Conservation (phyloP, 306 rosid species). For the Vachellia collinsii region DNA sequence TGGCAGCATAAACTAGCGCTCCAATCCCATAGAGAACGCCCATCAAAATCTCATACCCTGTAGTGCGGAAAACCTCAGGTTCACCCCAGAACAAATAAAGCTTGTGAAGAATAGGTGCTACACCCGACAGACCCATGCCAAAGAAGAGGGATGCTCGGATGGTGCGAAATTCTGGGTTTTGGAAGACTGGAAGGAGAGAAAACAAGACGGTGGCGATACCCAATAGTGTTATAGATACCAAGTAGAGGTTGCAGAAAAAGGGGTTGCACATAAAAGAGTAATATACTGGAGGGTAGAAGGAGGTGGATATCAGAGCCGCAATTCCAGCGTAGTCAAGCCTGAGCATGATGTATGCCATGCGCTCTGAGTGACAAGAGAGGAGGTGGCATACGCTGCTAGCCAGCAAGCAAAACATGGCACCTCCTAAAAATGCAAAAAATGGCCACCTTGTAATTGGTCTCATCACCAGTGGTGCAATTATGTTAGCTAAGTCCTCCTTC, state of each 20-base stretch:
- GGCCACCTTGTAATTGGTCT: constrained; percentile 99
- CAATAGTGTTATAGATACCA: constrained; percentile 78
- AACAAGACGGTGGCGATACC: constrained; percentile 75
- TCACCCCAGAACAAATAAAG: constrained; percentile 79
- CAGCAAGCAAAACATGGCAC: constrained; percentile 98
- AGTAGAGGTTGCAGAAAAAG: constrained; percentile 85
- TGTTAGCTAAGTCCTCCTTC: constrained; percentile 82
- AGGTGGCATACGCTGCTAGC: constrained; percentile 98
- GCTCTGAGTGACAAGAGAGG: constrained; percentile 92
- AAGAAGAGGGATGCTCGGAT: constrained; percentile 82
- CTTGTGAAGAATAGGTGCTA: constrained; percentile 84
- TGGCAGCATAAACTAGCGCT: constrained; percentile 88
- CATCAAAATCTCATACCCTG: constrained; percentile 88
- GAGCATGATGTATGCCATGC: constrained; percentile 85
- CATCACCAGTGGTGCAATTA: constrained; percentile 74
- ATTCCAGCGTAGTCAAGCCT: constrained; percentile 98
- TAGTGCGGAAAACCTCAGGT: constrained; percentile 85
- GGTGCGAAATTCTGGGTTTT: constrained; percentile 76
- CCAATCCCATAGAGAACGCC: constrained; percentile 85
- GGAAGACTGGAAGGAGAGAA: constrained; percentile 89
- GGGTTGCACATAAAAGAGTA: constrained; percentile 98
- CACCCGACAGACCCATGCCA: constrained; percentile 90
- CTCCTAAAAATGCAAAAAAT: constrained; percentile 89
- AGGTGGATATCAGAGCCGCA: constrained; percentile 95
- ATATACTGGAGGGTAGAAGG: constrained; percentile 95